Percentiles rank a stretch among this genome's conserved stretches.
These are phyloP conservation scores for Silene coronaria DNA, from an alignment of 179 eudicot genomes.

Conservation along the genomic window DNA sequence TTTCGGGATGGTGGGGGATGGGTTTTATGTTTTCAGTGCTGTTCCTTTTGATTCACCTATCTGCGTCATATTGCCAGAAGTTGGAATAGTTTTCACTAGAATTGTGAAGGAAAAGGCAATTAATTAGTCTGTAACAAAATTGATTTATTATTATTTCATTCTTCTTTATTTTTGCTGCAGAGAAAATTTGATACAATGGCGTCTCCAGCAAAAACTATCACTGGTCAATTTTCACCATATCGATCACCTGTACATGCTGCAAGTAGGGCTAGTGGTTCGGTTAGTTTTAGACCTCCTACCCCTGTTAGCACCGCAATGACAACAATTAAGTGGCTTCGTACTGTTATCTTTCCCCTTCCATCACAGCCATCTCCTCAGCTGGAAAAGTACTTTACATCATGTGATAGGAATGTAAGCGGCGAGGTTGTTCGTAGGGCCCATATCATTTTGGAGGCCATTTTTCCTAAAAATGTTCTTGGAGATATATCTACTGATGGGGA, in stretches of 20 bases:
- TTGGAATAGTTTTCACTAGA: not conserved
- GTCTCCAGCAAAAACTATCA: conserved; percentile 75
- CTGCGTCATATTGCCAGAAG: no score
- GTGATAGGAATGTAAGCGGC: conserved; percentile 66
- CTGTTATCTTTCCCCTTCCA: conserved; percentile 74
- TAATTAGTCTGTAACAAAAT: not conserved
- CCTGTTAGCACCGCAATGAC: conserved; percentile 99
- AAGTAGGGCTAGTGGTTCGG: conserved; percentile 32
- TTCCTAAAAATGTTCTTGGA: conserved; percentile 73
- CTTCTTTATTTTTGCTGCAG: conserved; percentile 31
- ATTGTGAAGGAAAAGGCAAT: not conserved
- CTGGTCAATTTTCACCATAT: conserved; percentile 64
- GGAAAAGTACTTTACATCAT: conserved; percentile 57
- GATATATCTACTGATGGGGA: conserved; percentile 45
- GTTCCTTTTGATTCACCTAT: not conserved
- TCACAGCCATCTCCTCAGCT: conserved; percentile 65
- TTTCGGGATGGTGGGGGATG: not conserved
- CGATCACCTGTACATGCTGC: conserved; percentile 50
- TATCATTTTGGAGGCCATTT: conserved; percentile 86
- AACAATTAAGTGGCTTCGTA: conserved; percentile 92
- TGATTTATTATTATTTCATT: conserved; percentile 3
- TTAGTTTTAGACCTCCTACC: conserved; percentile 48
- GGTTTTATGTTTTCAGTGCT: not conserved
- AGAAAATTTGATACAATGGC: conserved; percentile 57
- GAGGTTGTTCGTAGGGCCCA: conserved; percentile 70